Base-by-base conservation (phyloP, 495 filamentous ascomycete species). In the Aspergillus ostianus region DNA sequence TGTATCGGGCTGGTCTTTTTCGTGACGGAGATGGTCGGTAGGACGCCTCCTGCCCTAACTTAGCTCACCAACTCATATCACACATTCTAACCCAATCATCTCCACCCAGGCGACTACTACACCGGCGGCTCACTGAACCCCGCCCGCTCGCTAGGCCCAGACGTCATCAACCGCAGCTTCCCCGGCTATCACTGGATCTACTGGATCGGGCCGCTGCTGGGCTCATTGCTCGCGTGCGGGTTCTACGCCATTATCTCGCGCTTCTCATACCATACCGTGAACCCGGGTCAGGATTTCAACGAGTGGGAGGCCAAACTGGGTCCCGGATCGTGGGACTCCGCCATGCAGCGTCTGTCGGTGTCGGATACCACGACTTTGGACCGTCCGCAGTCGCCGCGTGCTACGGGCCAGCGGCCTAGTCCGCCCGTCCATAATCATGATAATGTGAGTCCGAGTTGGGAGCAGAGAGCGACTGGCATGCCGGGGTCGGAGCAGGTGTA, bases 111-210 rank as follows among this genome's bases (percentile, higher is more conserved):
- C 21, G 81, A 90, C 49, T 88, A 82, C 66, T 90, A 82, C 68
- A 92, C 88, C 41, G 89, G 90, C 54, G 87, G 86, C 27, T 86
- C 83, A 10, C 80, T 92, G 10, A 91, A 91, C 61, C 89, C 88
- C 3, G 86, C 89, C 10, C 81, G 89, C 29, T 87, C 84, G 5
- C 86, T 92, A 57, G 89, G 89, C 7, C 89, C 90, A 4, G 82
- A 79, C 51, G 83, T 89, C 6, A 83, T 92, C 55, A 86, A 83
- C 45, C 70, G 70, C 30, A 73, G 64, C 17, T 96, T 96, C 71
- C 78, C 84, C 0, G 64, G 72, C 4, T 72, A 80, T 36, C 57
- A 59, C 41, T 59, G 51, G 44, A 59, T 59, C 57, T 59, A 59
- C 17, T 59, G 57, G 60, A 69, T 45, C 44, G 90, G 90, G 6